These are phyloP conservation scores for Geosiphon pyriformis DNA, from an alignment of 192 early-diverging fungal species.

Conservation along the genomic window DNA sequence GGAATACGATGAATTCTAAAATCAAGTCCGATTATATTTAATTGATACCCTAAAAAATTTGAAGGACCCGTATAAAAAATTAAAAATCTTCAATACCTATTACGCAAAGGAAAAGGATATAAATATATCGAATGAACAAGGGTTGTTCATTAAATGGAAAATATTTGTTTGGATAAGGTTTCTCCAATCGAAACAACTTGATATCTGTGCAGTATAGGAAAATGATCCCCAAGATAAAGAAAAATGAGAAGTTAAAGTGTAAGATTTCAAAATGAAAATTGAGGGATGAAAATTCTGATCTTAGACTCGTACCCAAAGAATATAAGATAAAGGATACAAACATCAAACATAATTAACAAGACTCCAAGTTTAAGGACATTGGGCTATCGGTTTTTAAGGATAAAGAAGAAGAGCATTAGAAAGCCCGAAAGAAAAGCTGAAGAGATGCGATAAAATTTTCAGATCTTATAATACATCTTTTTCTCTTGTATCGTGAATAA, in stretches of 20 bases:
- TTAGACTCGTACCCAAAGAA: too few species aligned
- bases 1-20: constrained; percentile 55
- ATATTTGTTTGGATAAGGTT: constrained; percentile 49
- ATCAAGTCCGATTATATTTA: too few species aligned
- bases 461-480: too few species aligned
- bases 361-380: constrained; percentile 71
- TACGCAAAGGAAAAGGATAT: constrained; percentile 65
- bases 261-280: too few species aligned
- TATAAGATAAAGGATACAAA: constrained; percentile 45
- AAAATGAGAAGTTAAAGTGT: too few species aligned
- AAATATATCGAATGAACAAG: constrained; percentile 67
- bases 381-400: constrained; percentile 33
- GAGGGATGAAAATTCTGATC: too few species aligned
- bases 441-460: too few species aligned
- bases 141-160: constrained; percentile 58
- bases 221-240: too few species aligned
- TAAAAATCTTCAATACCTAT: constrained; percentile 39
- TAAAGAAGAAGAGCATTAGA: background rate
- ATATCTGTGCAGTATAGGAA: constrained; percentile 48
- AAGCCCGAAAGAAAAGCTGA: too few species aligned
- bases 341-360: constrained; percentile 82
- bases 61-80: background rate
- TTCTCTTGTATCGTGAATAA: too few species aligned
- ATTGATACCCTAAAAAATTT: too few species aligned
- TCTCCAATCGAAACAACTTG: constrained; percentile 87